Evolutionary conservation across 2,329 filamentous ascomycete genomes (phyloP).

Genomic region (Penicillium frequentans): DNA sequence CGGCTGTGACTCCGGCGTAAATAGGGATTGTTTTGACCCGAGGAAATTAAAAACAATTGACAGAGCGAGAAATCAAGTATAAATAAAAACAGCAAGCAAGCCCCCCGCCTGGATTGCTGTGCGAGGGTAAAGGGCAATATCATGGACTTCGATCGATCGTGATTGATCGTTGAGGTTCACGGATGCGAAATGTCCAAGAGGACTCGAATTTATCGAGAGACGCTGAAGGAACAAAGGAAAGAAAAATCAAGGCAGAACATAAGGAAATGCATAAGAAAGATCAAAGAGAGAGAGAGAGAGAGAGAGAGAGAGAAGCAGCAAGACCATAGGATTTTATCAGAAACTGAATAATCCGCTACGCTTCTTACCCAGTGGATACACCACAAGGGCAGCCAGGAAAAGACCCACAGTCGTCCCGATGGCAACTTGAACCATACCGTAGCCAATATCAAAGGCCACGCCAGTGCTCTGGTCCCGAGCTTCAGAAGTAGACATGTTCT

Average conservation of each 20-base stretch:
- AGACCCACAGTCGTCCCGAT: conserved; percentile 50
- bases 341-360: conserved; percentile 50
- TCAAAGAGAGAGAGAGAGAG: background rate
- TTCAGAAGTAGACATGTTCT: conserved; percentile 24
- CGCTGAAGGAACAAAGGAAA: conserved; percentile 1
- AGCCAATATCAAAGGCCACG: conserved; percentile 45
- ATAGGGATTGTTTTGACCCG: background rate
- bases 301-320: background rate
- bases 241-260: background rate
- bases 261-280: background rate
- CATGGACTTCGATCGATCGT: background rate
- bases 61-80: background rate
- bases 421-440: conserved; percentile 49
- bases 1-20: background rate
- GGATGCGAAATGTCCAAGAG: conserved; percentile 7
- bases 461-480: conserved; percentile 42
- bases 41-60: background rate
- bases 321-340: background rate
- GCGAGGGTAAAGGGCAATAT: conserved; percentile 2
- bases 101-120: conserved; percentile 6
- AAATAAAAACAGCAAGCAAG: conserved; percentile 6
- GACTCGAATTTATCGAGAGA: background rate
- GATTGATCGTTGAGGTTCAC: background rate
- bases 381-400: conserved; percentile 47
- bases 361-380: conserved; percentile 49